Percentiles rank a stretch among this genome's conserved stretches.
phyloP scores from a whole-genome alignment of 139 green algal genomes.

The Coelastrella sp. region DNA sequence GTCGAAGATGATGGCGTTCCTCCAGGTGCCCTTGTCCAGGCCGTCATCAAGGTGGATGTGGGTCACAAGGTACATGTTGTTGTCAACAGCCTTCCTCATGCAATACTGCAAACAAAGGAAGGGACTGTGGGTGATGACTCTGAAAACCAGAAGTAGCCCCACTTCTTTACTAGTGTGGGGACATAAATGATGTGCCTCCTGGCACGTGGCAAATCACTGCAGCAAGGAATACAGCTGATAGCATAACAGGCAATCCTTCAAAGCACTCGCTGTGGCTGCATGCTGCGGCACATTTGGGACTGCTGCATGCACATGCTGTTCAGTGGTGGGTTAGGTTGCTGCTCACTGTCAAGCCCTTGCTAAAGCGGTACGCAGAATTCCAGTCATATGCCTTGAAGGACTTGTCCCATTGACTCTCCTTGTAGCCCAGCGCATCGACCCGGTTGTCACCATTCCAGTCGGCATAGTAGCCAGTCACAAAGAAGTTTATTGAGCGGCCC shows the following conservation, averaged over 20 bases:
- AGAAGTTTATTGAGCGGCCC: slow-evolving; percentile 46
- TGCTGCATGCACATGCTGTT: no score
- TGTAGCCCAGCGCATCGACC: slow-evolving; percentile 31
- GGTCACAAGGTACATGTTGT: slow-evolving; percentile 31
- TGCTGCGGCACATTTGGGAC: background rate
- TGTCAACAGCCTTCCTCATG: slow-evolving; percentile 29
- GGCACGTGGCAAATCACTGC: no score
- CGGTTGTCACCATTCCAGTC: slow-evolving; percentile 34
- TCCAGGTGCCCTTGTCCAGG: slow-evolving; percentile 38
- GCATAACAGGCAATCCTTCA: no score
- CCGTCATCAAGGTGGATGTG: slow-evolving; percentile 54
- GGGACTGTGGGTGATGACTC: background rate
- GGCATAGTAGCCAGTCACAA: slow-evolving; percentile 41
- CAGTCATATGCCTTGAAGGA: background rate
- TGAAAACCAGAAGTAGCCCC: background rate
- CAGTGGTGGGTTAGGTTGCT: no score
- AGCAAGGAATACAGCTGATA: no score
- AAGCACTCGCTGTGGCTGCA: background rate
- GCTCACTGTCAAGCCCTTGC: slow-evolving; percentile 2
- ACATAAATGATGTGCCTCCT: background rate
- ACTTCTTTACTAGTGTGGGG: background rate
- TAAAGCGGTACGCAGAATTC: slow-evolving; percentile 17
- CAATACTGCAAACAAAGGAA: slow-evolving; percentile 18
- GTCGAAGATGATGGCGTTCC: slow-evolving; percentile 41
- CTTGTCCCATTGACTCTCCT: slow-evolving; percentile 29